phyloP scores from a whole-genome alignment of 345 rosid species.

The Hypericum androsaemum region DNA sequence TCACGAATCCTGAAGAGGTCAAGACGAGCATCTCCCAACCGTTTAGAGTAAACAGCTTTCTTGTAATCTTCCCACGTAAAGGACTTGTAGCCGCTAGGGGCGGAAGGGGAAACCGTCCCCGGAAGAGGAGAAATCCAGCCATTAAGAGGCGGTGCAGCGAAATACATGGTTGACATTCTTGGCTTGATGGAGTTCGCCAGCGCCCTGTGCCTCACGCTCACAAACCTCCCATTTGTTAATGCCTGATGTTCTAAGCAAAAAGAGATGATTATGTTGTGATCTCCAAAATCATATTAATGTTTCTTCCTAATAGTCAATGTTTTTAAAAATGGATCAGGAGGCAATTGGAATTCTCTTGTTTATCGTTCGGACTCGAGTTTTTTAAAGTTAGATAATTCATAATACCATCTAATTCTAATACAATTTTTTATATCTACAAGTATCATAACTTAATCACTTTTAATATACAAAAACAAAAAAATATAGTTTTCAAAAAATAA shows the following conservation, averaged over 20 bases:
- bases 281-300: background rate
- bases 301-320: no score
- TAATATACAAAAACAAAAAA: no score
- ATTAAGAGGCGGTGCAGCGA: constrained; percentile 64
- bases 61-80: constrained; percentile 90
- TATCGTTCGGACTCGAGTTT: no score
- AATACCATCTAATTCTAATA: no score
- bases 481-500: no score
- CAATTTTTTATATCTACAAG: no score
- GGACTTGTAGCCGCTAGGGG: constrained; percentile 39
- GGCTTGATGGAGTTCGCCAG: constrained; percentile 29
- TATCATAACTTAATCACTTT: no score
- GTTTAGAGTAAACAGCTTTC: constrained; percentile 39
- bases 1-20: constrained; percentile 32
- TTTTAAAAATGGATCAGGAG: no score
- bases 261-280: background rate
- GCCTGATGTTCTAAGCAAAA: constrained; percentile 4
- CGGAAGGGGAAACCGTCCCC: constrained; percentile 25
- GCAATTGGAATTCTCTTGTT: no score
- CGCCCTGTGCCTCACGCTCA: constrained; percentile 77
- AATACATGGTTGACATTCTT: constrained; percentile 68
- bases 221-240: constrained; percentile 58
- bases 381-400: no score
- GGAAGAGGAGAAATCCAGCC: constrained; percentile 32
- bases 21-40: constrained; percentile 67